Evolutionary conservation across 441 rosid species (phyloP), one percentile per base, ranked within the genome.

Genomic region (Populus hybrid): DNA sequence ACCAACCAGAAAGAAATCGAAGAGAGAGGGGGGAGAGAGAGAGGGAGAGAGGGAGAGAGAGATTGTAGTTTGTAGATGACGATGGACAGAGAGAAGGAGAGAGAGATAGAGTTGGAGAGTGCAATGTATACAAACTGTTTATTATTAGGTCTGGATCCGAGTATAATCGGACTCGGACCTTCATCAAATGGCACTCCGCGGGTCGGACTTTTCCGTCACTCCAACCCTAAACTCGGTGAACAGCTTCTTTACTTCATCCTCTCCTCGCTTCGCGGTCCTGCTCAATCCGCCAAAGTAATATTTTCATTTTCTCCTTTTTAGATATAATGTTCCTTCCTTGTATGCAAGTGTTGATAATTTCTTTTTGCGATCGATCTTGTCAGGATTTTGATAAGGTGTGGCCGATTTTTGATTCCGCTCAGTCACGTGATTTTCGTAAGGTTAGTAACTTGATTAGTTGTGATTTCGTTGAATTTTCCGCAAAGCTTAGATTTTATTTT

Each of bases 351-450:
- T 61, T 73, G 75, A 28, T 68, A 6, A 28, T 32, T 68, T 19
- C 38, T 12, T 34, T 19, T 75, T 77, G 80, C 80, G 89, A 89
- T 90, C 91, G 57, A 46, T 46, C 57, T 46, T 91, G 80, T 77
- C 88, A 97, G 98, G 98, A 97, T 93, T 97, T 97, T 83, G 98
- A 97, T 72, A 93, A 90, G 88, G 98, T 97, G 32, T 97, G 98
- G 99, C 99, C 99, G 83, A 94, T 97, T 91, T 97, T 97, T 76
- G 99, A 97, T 90, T 97, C 99, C 6, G 98, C 97, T 53, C 98
- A 97, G 83, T 97, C 98, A 69, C 97, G 98, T 28, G 99, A 94
- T 87, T 97, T 97, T 73, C 92, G 98, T 42, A 97, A 97, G 97
- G 99, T 96, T 1, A 6, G 68, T 68, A 28, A 9, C 18, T 67